Percentiles rank a stretch among this genome's conserved stretches.
phyloP scores from a whole-genome alignment of 371 early-diverging fungal genomes.

The Haplosporangium sp. region DNA sequence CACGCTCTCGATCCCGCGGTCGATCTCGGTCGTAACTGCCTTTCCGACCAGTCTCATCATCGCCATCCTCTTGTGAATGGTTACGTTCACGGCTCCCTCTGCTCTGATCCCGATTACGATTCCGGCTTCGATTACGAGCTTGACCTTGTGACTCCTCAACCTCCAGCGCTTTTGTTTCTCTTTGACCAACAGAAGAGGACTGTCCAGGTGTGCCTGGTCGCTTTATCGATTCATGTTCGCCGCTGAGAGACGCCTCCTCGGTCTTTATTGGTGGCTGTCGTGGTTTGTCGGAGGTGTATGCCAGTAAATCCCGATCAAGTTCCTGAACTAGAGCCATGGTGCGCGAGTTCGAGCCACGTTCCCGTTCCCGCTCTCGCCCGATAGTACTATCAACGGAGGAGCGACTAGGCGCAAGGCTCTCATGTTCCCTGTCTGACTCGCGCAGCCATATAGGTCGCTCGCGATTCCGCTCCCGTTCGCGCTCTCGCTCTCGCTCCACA shows the following conservation, averaged over 20 bases:
- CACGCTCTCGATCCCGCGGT: constrained; percentile 33
- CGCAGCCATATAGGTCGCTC: constrained; percentile 52
- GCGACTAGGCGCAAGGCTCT: constrained; percentile 22
- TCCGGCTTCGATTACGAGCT: constrained; percentile 58
- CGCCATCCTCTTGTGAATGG: constrained; percentile 54
- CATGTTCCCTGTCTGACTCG: constrained; percentile 53
- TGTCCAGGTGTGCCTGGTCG: not conserved
- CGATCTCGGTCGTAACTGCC: constrained; percentile 57
- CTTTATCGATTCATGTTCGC: constrained; percentile 5
- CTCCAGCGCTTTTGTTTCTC: constrained; percentile 4
- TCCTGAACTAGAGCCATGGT: constrained; percentile 57
- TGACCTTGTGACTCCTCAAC: constrained; percentile 36
- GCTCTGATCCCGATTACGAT: constrained; percentile 33
- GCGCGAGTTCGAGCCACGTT: constrained; percentile 54
- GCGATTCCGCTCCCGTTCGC: constrained; percentile 55
- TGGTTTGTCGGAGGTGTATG: constrained; percentile 50
- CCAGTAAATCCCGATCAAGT: constrained; percentile 56
- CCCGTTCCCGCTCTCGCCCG: constrained; percentile 61
- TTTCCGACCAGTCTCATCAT: constrained; percentile 55
- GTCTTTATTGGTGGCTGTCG: constrained; percentile 17
- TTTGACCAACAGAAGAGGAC: not conserved
- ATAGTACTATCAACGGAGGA: constrained; percentile 46
- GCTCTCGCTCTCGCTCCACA: constrained; percentile 55
- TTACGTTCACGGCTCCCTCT: constrained; percentile 57
- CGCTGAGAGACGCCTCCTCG: constrained; percentile 3